These are phyloP conservation scores for Magnusiomyces sp. DNA, from an alignment of 1,139 yeast genomes.

Conservation along the genomic window DNA sequence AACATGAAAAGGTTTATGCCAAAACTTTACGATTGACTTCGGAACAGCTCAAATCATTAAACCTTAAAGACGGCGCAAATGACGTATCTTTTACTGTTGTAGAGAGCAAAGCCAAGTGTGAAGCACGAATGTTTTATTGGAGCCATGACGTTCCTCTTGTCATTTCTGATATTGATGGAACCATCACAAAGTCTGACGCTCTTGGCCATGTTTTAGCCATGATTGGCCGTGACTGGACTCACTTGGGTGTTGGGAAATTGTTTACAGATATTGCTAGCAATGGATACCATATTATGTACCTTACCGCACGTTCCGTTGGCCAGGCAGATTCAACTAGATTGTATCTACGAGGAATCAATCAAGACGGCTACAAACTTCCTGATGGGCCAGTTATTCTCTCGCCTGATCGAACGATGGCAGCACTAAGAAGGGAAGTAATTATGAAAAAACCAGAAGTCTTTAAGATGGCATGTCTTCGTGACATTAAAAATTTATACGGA, in stretches of 20 bases:
- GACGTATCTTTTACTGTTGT: conserved; percentile 70
- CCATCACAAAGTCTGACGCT: conserved; percentile 96
- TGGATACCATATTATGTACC: conserved; percentile 87
- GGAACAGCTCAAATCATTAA: conserved; percentile 70
- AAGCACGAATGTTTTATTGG: conserved; percentile 78
- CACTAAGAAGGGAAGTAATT: conserved; percentile 82
- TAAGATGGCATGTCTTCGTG: conserved; percentile 93
- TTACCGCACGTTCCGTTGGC: conserved; percentile 93
- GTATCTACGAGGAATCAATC: conserved; percentile 70
- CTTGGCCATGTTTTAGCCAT: conserved; percentile 91
- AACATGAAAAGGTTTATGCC: conserved; percentile 39
- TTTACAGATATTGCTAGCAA: conserved; percentile 77
- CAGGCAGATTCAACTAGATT: conserved; percentile 90
- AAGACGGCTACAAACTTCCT: conserved; percentile 68
- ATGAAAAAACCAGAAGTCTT: conserved; percentile 93
- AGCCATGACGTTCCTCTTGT: conserved; percentile 79
- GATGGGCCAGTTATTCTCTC: conserved; percentile 90
- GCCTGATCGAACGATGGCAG: conserved; percentile 97
- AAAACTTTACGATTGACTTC: conserved; percentile 87
- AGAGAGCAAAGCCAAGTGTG: conserved; percentile 70
- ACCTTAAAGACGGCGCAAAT: conserved; percentile 72
- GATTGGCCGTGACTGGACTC: conserved; percentile 98
- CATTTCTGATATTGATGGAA: conserved; percentile 96
- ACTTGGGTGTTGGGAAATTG: conserved; percentile 85
- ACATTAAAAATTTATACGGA: conserved; percentile 57